Evolutionary conservation across 2,329 filamentous ascomycete genomes (phyloP).

Genomic region (Fusarium tricinctum): DNA sequence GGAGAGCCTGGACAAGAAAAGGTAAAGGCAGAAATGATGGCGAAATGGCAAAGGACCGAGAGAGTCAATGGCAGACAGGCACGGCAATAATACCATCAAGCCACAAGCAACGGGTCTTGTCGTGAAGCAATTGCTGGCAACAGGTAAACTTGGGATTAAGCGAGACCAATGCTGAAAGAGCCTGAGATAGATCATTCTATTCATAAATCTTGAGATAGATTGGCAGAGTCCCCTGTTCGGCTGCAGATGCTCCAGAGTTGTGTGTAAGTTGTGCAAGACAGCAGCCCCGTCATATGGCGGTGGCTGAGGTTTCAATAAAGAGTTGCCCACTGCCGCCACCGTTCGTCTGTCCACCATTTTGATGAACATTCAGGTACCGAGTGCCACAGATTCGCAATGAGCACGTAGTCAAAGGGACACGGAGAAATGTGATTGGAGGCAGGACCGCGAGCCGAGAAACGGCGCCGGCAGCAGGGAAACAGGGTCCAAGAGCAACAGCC

Average conservation of each 20-base stretch:
- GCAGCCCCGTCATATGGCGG: constrained; percentile 20
- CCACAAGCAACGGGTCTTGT: constrained; percentile 24
- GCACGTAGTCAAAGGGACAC: constrained; percentile 16
- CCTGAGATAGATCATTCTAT: constrained; percentile 17
- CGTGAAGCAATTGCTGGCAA: constrained; percentile 3
- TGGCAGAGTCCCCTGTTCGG: constrained; percentile 22
- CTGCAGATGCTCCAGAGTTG: constrained; percentile 7
- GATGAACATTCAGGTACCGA: constrained; percentile 42
- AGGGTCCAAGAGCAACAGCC: constrained; percentile 40
- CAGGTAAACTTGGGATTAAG: constrained; percentile 5
- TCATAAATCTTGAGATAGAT: constrained; percentile 16
- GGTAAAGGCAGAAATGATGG: neutral
- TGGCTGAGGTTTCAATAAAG: constrained; percentile 34
- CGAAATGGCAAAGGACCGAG: constrained; percentile 5
- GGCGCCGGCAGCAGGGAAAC: constrained; percentile 37
- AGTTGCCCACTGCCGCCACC: constrained; percentile 36
- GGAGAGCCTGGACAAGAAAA: constrained; percentile 30
- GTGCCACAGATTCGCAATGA: constrained; percentile 37
- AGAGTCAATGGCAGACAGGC: constrained; percentile 2
- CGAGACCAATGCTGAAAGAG: constrained; percentile 5
- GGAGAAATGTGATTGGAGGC: constrained; percentile 32
- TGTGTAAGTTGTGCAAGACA: constrained; percentile 26
- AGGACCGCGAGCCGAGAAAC: constrained; percentile 33
- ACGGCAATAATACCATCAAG: constrained; percentile 18
- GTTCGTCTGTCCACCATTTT: constrained; percentile 33